Base-by-base conservation (phyloP, 177 flowering plant species). In the Tripterygium wilfordii region DNA sequence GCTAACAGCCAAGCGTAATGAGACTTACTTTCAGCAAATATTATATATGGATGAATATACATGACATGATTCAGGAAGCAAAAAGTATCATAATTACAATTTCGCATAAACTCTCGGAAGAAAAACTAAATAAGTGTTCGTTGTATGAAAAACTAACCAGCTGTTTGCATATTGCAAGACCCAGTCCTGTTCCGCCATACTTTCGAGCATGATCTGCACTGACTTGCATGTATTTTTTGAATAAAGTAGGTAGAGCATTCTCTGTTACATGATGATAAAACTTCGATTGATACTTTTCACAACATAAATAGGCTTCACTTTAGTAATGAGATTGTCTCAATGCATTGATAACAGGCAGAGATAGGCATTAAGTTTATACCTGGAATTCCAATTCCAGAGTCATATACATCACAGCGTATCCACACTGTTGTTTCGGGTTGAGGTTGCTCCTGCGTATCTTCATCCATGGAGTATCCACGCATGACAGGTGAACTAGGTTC, bases 371-470 rank as follows among this genome's bases (percentile, higher is more conserved):
- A n/a, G n/a, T n/a, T n/a, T n/a, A n/a, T n/a, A 88, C 98, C 98
- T 64, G 98, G 96, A 61, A 92, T 92, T 62, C 98, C 98, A 51
- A 92, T 89, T 60, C 97, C 98, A 8, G 98, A 80, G 68, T 92
- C 98, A 72, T 75, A 75, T 35, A 92, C 98, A 70, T 89, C 97
- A 62, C 96, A 92, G 9, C 76, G 61, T 43, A 92, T 69, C 98
- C 98, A 89, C 6, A 86, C 95, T 13, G 68, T 62, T 60, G 73
- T 68, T 60, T 72, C 89, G 26, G 56, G 54, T 23, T 60, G 44
- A 33, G 47, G 44, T 55, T 61, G 57, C 43, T 61, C 67, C 54
- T 67, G 72, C 26, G 24, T 23, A 36, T 69, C 75, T 44, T 46
- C 72, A 53, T 58, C 59, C 35, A 30, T 42, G 18, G 65, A 33